Evolutionary conservation across 768 basidiomycete species (phyloP).

Genomic region (Boletus rufocinnamomeus): DNA sequence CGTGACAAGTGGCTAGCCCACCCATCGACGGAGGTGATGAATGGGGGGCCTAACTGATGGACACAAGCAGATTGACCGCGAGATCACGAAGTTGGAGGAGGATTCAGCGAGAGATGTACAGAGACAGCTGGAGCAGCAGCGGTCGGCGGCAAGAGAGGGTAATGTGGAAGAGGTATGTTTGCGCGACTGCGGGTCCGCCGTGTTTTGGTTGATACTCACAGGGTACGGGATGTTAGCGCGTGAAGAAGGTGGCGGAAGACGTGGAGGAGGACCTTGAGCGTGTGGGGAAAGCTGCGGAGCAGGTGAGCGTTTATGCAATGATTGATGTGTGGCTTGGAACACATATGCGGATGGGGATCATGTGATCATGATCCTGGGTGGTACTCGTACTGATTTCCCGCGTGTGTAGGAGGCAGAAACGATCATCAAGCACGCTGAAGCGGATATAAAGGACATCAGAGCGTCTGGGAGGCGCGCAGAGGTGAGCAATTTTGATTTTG

Average conservation of each 20-base stretch:
- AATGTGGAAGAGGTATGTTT: slow-evolving; percentile 15
- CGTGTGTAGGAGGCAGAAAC: slow-evolving; percentile 5
- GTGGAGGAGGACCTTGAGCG: slow-evolving; percentile 3
- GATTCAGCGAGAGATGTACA: slow-evolving; percentile 28
- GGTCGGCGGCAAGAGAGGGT: slow-evolving; percentile 1
- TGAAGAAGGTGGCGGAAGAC: slow-evolving; percentile 1
- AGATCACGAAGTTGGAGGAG: slow-evolving; percentile 23
- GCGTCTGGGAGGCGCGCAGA: not conserved
- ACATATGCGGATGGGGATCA: not conserved
- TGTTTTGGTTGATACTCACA: not conserved
- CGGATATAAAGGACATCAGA: not conserved
- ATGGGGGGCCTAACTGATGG: not conserved
- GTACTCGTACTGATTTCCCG: not conserved
- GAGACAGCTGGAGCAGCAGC: slow-evolving; percentile 23
- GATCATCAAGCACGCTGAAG: slow-evolving; percentile 7
- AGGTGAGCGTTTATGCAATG: slow-evolving; percentile 13
- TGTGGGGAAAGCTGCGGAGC: slow-evolving; percentile 11
- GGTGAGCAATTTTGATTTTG: not conserved
- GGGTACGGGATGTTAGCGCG: not conserved
- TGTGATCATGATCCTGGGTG: not conserved
- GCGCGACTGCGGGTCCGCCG: not conserved
- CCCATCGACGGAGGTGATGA: not conserved
- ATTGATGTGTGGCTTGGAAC: too few relatives aligned
- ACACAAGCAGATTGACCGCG: slow-evolving; percentile 20
- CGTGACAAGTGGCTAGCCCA: not conserved